These are phyloP conservation scores for Kwoniella sp. DNA, from an alignment of 768 basidiomycete genomes.

Conservation along the genomic window DNA sequence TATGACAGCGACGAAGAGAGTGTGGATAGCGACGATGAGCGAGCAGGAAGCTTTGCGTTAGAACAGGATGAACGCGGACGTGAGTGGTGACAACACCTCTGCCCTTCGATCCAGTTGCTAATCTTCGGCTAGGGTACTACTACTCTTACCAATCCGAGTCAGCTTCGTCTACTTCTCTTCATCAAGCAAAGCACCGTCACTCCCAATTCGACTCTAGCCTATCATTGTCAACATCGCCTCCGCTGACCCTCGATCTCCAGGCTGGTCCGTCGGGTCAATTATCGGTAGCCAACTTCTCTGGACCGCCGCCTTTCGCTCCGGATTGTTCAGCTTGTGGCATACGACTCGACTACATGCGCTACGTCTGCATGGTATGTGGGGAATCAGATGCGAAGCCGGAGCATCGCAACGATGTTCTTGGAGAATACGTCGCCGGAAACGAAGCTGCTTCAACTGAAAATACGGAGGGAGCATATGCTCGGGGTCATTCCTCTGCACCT, in stretches of 20 bases:
- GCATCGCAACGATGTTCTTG: too few relatives aligned
- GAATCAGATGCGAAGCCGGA: constrained; percentile 53
- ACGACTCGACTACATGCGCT: constrained; percentile 73
- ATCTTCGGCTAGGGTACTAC: constrained; percentile 36
- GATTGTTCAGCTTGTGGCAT: constrained; percentile 77
- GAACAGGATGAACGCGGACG: constrained; percentile 42
- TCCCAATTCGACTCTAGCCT: neutral
- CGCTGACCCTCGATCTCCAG: neutral
- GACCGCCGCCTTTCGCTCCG: constrained; percentile 55
- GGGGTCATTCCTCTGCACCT: constrained; percentile 10
- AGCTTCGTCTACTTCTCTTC: constrained; percentile 9
- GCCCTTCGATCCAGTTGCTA: neutral
- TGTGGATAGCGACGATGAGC: constrained; percentile 33
- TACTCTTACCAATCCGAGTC: constrained; percentile 44
- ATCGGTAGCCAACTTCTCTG: constrained; percentile 51
- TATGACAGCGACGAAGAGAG: constrained; percentile 34
- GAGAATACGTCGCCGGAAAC: constrained; percentile 3
- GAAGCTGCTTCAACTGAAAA: constrained; percentile 16
- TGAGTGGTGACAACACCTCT: constrained; percentile 23
- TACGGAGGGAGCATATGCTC: constrained; percentile 7
- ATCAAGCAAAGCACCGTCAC: constrained; percentile 1
- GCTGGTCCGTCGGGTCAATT: constrained; percentile 13
- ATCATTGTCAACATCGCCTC: constrained; percentile 10
- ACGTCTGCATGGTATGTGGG: constrained; percentile 83
- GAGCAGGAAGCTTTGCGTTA: constrained; percentile 34